Percentiles rank a stretch among this genome's conserved stretches.
These are phyloP conservation scores for Sclerotinia nivalis DNA, from an alignment of 2,329 filamentous ascomycete genomes.

Conservation along the genomic window DNA sequence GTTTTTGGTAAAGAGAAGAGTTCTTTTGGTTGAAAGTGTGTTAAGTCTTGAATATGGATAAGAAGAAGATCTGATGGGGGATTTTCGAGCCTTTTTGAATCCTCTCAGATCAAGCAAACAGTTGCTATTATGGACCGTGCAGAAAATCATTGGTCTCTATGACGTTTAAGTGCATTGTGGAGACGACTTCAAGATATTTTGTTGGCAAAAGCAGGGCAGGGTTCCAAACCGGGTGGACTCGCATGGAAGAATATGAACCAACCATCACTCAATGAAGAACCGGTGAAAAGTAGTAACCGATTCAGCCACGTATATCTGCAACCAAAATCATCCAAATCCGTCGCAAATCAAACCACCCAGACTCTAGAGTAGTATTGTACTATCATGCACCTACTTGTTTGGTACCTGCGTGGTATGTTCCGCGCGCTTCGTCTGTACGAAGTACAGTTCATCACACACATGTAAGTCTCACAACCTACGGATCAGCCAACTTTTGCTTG, in stretches of 20 bases:
- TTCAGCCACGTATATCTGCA: conserved; percentile 17
- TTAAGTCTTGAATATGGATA: background rate
- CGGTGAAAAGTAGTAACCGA: conserved; percentile 3
- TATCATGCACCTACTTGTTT: conserved; percentile 1
- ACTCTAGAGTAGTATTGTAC: background rate
- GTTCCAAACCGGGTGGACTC: background rate
- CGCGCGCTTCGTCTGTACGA: background rate
- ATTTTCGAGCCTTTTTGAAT: conserved; percentile 15
- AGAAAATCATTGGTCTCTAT: background rate
- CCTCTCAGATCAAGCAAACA: background rate
- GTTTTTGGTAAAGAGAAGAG: background rate
- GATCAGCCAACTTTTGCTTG: background rate
- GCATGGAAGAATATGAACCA: background rate
- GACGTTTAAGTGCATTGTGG: conserved; percentile 14
- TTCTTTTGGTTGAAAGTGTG: background rate
- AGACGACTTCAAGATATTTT: conserved; percentile 9
- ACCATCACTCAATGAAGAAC: background rate
- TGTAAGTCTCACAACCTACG: conserved; percentile 7
- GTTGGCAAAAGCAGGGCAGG: conserved; percentile 14
- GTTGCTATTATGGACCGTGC: background rate
- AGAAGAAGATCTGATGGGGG: background rate
- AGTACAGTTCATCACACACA: conserved; percentile 17
- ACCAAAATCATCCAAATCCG: background rate
- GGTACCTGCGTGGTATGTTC: conserved; percentile 19
- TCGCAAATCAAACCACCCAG: background rate